Conservation (phyloP, 805 yeast genomes). For the Vanderwaltozyma verrucispora region DNA sequence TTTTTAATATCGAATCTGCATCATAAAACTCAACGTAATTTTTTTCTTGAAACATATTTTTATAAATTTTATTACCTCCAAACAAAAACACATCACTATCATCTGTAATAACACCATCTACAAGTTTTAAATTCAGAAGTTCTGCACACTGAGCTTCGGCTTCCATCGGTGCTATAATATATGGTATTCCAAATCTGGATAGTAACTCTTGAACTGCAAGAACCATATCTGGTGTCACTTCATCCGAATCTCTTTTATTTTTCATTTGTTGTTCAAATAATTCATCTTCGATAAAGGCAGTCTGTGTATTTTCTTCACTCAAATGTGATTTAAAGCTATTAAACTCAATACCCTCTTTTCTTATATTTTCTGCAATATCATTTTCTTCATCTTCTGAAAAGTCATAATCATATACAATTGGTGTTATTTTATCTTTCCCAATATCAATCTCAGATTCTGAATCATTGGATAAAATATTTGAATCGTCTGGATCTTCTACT, state of each 20-base stretch:
- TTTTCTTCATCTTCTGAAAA: conserved; percentile 74
- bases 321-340: conserved; percentile 41
- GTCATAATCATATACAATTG: conserved; percentile 41
- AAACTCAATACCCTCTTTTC: conserved; percentile 65
- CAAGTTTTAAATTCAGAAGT: conserved; percentile 52
- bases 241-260: conserved; percentile 82
- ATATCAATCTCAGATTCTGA: neutral
- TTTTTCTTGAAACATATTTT: conserved; percentile 90
- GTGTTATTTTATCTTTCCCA: neutral
- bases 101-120: conserved; percentile 94
- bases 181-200: conserved; percentile 87
- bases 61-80: conserved; percentile 77
- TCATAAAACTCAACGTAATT: conserved; percentile 82
- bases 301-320: conserved; percentile 8
- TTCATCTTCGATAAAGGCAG: conserved; percentile 30
- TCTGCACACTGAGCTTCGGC: conserved; percentile 99
- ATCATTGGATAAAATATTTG: too few species aligned
- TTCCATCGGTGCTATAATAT: conserved; percentile 93
- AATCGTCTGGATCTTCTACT: too few species aligned
- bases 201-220: conserved; percentile 83
- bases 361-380: conserved; percentile 48
- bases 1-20: conserved; percentile 43
- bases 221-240: conserved; percentile 78
- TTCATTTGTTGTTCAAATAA: conserved; percentile 53
- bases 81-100: conserved; percentile 94